phyloP scores from a whole-genome alignment of 495 filamentous ascomycete genomes.

The Achaetomiella virescens region DNA sequence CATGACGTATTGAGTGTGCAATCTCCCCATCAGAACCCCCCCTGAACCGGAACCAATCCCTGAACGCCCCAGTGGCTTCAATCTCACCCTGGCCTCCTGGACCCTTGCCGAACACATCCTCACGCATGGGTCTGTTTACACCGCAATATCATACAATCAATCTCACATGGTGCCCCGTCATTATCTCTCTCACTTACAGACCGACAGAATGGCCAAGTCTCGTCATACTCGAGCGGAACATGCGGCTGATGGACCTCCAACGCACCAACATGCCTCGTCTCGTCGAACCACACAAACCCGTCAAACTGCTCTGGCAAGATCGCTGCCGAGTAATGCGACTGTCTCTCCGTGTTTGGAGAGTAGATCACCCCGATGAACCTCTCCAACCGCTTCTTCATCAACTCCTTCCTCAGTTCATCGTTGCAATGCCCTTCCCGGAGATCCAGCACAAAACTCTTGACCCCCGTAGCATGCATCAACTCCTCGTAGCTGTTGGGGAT shows the following conservation, averaged over 20 bases:
- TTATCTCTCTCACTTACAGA: conserved; percentile 24
- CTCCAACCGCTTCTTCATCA: conserved; percentile 41
- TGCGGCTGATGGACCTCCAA: conserved; percentile 49
- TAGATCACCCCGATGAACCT: conserved; percentile 59
- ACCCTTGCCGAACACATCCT: background rate
- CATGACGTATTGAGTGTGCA: conserved; percentile 11
- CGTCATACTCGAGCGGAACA: conserved; percentile 38
- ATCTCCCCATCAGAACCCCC: background rate
- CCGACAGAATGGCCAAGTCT: conserved; percentile 59
- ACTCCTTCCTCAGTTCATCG: conserved; percentile 32
- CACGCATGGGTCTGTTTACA: background rate
- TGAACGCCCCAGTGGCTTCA: background rate
- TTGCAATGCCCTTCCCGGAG: conserved; percentile 38
- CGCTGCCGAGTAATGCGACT: conserved; percentile 51
- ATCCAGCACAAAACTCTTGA: conserved; percentile 45
- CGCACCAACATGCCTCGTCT: conserved; percentile 44
- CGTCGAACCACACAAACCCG: conserved; percentile 53
- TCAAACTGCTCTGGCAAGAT: conserved; percentile 52
- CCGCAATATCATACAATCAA: background rate
- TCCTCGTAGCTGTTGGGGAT: conserved; percentile 32
- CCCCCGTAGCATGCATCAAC: conserved; percentile 29
- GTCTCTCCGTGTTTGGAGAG: conserved; percentile 46
- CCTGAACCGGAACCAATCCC: background rate
- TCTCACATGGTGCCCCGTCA: background rate
- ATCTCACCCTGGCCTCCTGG: background rate